Conservation (phyloP, 257 asterid species). For the Scutellaria minor region DNA sequence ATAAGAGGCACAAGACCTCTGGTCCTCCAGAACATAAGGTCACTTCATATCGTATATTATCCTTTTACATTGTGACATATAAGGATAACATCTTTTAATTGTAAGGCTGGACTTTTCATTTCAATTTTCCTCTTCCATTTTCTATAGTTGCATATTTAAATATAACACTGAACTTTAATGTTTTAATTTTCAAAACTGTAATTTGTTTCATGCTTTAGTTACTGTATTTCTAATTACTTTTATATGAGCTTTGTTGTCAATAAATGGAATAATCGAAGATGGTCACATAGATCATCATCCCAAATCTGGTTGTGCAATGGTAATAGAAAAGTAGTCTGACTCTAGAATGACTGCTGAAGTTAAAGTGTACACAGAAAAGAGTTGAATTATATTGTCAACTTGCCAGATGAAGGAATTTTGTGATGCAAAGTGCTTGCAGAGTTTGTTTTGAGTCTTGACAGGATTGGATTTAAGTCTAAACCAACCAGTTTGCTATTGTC, state of each 20-base stretch:
- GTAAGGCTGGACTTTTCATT: constrained; percentile 1
- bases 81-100: constrained; percentile 1
- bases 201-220: constrained; percentile 6
- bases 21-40: constrained; percentile 97
- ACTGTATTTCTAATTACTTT: constrained; percentile 8
- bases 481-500: not conserved
- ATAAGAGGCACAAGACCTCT: constrained; percentile 55
- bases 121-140: not conserved
- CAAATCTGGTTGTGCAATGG: constrained; percentile 18
- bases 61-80: constrained; percentile 11
- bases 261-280: constrained; percentile 4
- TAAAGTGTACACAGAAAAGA: constrained; percentile 4
- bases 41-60: constrained; percentile 27
- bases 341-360: constrained; percentile 13
- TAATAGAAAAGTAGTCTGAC: constrained; percentile 1
- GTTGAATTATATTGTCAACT: not conserved
- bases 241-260: not conserved
- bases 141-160: not conserved
- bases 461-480: not conserved
- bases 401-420: not conserved
- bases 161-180: not conserved
- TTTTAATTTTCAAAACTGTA: constrained; percentile 6
- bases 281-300: not conserved
- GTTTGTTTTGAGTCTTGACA: constrained; percentile 16
- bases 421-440: not conserved